Evolutionary conservation across 2,329 filamentous ascomycete species (phyloP).

Genomic region (Sarocladiaceae sp.): DNA sequence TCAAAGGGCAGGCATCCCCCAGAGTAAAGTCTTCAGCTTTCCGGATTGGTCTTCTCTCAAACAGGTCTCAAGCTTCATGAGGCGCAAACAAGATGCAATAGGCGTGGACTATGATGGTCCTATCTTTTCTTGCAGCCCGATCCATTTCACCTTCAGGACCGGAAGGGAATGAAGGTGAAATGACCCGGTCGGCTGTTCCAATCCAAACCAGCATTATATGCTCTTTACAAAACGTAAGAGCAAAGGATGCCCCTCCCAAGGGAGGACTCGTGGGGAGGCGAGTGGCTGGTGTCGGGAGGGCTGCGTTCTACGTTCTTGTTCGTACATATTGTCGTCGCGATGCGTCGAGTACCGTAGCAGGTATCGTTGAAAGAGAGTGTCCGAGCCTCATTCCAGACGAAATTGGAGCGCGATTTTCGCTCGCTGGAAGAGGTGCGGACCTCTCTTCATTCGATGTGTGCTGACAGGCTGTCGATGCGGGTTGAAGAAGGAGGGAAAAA

Average conservation of each 20-base stretch:
- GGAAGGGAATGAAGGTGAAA: background rate
- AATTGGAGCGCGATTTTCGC: background rate
- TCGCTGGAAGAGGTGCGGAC: no score
- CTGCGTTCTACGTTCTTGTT: background rate
- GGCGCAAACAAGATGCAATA: conserved; percentile 19
- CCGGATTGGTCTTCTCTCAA: background rate
- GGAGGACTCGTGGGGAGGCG: conserved; percentile 3
- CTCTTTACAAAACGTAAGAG: conserved; percentile 1
- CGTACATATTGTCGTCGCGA: background rate
- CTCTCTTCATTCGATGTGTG: no score
- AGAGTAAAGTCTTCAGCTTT: background rate
- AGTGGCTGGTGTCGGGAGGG: conserved; percentile 9
- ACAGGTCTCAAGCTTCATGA: no score
- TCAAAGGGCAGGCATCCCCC: background rate
- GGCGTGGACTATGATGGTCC: conserved; percentile 53
- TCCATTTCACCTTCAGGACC: background rate
- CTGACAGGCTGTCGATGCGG: no score
- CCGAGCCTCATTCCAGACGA: background rate
- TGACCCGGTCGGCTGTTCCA: background rate
- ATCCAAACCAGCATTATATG: conserved; percentile 5
- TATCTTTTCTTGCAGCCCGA: conserved; percentile 6
- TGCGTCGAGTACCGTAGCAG: no score
- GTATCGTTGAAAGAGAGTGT: background rate
- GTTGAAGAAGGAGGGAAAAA: no score
- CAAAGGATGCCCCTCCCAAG: conserved; percentile 2